These are phyloP conservation scores for Mortierella sp. DNA, from an alignment of 371 early-diverging fungal species.

Conservation along the genomic window DNA sequence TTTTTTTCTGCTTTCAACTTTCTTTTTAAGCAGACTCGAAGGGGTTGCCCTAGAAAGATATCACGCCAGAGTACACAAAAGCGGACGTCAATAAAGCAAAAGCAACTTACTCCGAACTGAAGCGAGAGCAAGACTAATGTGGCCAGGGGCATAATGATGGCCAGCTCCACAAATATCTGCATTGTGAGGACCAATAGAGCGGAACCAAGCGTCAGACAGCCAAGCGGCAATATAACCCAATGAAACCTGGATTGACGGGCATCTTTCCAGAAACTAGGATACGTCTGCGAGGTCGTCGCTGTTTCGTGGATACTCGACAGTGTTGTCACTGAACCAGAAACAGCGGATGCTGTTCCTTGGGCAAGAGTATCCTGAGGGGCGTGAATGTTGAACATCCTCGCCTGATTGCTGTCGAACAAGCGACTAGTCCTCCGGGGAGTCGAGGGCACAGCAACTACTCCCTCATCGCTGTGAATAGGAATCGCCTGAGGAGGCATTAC, in stretches of 20 bases:
- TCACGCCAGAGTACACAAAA: too few species aligned
- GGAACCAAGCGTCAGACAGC: constrained; percentile 21
- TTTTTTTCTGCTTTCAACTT: too few species aligned
- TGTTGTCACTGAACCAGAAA: too few species aligned
- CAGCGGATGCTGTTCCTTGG: background rate
- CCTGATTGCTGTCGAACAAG: constrained; percentile 6
- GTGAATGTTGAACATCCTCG: constrained; percentile 8
- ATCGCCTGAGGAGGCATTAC: constrained; percentile 24
- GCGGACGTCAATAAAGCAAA: background rate
- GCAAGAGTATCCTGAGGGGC: constrained; percentile 10
- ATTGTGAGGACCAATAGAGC: constrained; percentile 21
- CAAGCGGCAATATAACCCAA: constrained; percentile 29
- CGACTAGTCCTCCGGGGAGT: constrained; percentile 2
- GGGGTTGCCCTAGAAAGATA: too few species aligned
- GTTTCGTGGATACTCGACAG: background rate
- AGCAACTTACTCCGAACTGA: constrained; percentile 36
- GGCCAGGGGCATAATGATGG: constrained; percentile 12
- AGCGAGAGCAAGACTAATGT: constrained; percentile 7
- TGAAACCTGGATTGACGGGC: constrained; percentile 19
- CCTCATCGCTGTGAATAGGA: constrained; percentile 6
- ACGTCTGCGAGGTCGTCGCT: background rate
- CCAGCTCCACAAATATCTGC: constrained; percentile 31
- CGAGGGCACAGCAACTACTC: background rate
- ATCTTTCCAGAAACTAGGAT: constrained; percentile 35
- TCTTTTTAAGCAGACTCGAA: too few species aligned